Evolutionary conservation across 2,329 filamentous ascomycete genomes (phyloP), one percentile per base, ranked within the genome.

Genomic region (Fusarium ramigenum): DNA sequence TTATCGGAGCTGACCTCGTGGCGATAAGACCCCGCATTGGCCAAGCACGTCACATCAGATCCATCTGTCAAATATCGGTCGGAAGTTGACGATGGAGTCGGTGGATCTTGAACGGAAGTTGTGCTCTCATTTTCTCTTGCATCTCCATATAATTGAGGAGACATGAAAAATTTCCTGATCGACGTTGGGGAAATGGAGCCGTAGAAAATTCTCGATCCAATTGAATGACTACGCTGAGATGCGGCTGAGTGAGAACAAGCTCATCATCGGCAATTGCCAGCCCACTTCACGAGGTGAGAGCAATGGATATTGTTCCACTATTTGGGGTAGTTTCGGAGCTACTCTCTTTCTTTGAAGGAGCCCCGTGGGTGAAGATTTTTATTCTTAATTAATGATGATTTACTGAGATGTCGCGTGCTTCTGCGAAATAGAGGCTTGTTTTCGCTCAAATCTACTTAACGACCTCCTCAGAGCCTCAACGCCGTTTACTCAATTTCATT

Each of bases 51-150:
- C 65, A 46, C 43, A 5, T 40, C n/a, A 19, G 64, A 9, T 25
- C 44, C 50, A 63, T 69, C 16, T 54, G 34, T 61, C 63, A 67
- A 67, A 40, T 67, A 34, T 61, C 30, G 37, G 25, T 62, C 66
- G 66, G 65, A 37, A 30, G 46, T 70, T 69, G 16, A 37, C 34
- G 36, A 69, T 42, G 50, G 66, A 49, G 40, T 28, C 40, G 14
- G 66, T 70, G 65, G 66, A 70, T 60, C 59, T 52, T 9, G 30
- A 40, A 30, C 11, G 19, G 66, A 65, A 70, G 52, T 70, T 70
- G 32, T 56, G 16, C 4, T 28, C 32, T 54, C 39, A 43, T 43
- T 53, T 46, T 60, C 28, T 43, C 5, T 36, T 34, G 4, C 5
- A 28, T 46, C 19, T 28, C 5, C 19, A 14, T 44, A n/a, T 7